Evolutionary conservation across 345 rosid species (phyloP).

Genomic region (Combretum micranthum): DNA sequence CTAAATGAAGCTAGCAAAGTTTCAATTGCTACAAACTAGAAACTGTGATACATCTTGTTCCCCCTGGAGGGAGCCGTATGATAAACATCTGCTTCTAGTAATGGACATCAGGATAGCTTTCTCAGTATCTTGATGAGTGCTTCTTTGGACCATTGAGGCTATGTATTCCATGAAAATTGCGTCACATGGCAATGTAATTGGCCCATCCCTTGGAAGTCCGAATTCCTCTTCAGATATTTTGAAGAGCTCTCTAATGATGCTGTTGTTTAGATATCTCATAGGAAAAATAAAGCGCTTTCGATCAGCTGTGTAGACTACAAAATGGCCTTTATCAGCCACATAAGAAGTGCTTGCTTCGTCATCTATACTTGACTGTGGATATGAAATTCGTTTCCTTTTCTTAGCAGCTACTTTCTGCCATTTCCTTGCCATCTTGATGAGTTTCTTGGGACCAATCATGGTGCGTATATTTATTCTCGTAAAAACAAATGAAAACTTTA

Average conservation of each 20-base stretch:
- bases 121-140: conserved; percentile 9
- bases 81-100: conserved; percentile 1
- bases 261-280: conserved; percentile 14
- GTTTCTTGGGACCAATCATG: conserved; percentile 20
- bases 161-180: conserved; percentile 21
- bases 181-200: conserved; percentile 28
- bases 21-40: not conserved
- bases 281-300: conserved; percentile 24
- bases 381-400: conserved; percentile 13
- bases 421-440: conserved; percentile 22
- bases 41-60: not conserved
- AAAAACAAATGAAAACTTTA: not conserved
- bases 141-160: conserved; percentile 10
- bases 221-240: conserved; percentile 27
- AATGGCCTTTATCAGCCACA: conserved; percentile 22
- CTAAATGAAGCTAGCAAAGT: too few species aligned
- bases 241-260: conserved; percentile 18
- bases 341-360: conserved; percentile 1
- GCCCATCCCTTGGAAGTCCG: conserved; percentile 20
- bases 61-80: not conserved
- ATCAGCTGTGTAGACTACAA: conserved; percentile 24
- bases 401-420: conserved; percentile 17
- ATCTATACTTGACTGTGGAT: not conserved
- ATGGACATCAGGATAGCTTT: conserved; percentile 11
- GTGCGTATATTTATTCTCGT: not conserved